Evolutionary conservation across 2,329 filamentous ascomycete genomes (phyloP).

Genomic region (Blumeria hordei): DNA sequence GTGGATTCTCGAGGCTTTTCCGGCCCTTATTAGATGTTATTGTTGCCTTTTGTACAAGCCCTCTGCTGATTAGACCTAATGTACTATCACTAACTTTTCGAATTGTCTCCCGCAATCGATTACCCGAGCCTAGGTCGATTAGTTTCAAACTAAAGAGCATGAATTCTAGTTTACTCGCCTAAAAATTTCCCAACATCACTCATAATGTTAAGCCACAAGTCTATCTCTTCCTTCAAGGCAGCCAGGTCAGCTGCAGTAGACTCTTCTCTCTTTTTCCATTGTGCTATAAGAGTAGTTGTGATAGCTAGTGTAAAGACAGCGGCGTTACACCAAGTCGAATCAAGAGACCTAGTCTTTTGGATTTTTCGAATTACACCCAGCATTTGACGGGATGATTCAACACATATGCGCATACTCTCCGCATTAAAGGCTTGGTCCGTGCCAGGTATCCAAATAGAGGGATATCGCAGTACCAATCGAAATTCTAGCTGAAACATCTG

Average conservation of each 20-base stretch:
- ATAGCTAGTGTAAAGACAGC: constrained; percentile 50
- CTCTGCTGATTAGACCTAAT: constrained; percentile 21
- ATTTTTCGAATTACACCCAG: constrained; percentile 34
- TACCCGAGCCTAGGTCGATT: constrained; percentile 19
- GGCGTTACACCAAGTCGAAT: constrained; percentile 56
- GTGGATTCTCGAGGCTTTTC: not conserved
- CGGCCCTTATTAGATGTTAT: not conserved
- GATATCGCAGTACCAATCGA: constrained; percentile 34
- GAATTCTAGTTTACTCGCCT: constrained; percentile 23
- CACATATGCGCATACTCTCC: constrained; percentile 39
- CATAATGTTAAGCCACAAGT: constrained; percentile 42
- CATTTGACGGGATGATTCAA: constrained; percentile 39
- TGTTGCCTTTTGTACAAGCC: constrained; percentile 10
- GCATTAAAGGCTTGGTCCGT: constrained; percentile 28
- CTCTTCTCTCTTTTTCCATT: constrained; percentile 39
- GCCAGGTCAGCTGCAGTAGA: constrained; percentile 33
- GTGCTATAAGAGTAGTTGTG: constrained; percentile 45
- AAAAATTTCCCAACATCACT: constrained; percentile 40
- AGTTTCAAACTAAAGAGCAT: constrained; percentile 1
- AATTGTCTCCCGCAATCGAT: constrained; percentile 23
- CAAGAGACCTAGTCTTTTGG: constrained; percentile 39
- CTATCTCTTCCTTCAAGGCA: constrained; percentile 41
- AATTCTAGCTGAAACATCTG: constrained; percentile 31
- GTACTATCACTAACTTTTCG: constrained; percentile 23
- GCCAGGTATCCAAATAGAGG: constrained; percentile 30